Conservation (phyloP, 495 filamentous ascomycete genomes). For the Mycothermus thermophilus region DNA sequence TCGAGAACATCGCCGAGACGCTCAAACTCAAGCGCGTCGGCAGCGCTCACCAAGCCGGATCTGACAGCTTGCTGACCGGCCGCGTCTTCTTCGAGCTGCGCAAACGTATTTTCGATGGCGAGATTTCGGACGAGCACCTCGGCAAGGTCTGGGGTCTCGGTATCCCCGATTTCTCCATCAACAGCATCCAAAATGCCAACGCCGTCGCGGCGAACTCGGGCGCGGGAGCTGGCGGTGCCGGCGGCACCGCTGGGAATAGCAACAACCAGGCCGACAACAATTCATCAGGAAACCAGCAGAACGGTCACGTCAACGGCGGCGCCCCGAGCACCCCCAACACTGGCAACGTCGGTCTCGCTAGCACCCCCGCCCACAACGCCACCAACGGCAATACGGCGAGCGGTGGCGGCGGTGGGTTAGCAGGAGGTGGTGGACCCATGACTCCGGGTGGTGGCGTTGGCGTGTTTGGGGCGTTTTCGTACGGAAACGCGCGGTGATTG, state of each 20-base stretch:
- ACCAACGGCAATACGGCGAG: conserved; percentile 22
- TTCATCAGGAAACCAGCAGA: conserved; percentile 16
- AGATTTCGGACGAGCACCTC: conserved; percentile 59
- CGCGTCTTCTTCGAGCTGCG: conserved; percentile 84
- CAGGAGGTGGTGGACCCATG: conserved; percentile 48
- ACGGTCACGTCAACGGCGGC: conserved; percentile 36
- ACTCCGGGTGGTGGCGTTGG: conserved; percentile 57
- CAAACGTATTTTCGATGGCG: conserved; percentile 71
- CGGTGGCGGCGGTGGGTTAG: conserved; percentile 4
- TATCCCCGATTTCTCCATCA: conserved; percentile 40
- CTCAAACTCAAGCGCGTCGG: conserved; percentile 80
- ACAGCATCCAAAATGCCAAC: conserved; percentile 10
- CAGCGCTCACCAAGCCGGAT: conserved; percentile 76
- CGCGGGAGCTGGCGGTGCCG: conserved; percentile 8
- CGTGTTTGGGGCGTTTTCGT: conserved; percentile 45
- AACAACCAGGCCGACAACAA: conserved; percentile 21
- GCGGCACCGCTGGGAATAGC: neutral
- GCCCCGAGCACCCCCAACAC: conserved; percentile 62
- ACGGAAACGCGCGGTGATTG: conserved; percentile 21
- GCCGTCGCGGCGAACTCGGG: conserved; percentile 20
- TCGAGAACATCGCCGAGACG: conserved; percentile 87
- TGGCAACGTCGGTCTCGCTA: conserved; percentile 36
- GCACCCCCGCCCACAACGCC: conserved; percentile 46
- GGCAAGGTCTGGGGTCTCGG: conserved; percentile 80
- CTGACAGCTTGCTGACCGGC: conserved; percentile 81